Percentiles rank a stretch among this genome's conserved stretches.
phyloP scores from a whole-genome alignment of 495 filamentous ascomycete genomes.

The Rhypophila decipiens region DNA sequence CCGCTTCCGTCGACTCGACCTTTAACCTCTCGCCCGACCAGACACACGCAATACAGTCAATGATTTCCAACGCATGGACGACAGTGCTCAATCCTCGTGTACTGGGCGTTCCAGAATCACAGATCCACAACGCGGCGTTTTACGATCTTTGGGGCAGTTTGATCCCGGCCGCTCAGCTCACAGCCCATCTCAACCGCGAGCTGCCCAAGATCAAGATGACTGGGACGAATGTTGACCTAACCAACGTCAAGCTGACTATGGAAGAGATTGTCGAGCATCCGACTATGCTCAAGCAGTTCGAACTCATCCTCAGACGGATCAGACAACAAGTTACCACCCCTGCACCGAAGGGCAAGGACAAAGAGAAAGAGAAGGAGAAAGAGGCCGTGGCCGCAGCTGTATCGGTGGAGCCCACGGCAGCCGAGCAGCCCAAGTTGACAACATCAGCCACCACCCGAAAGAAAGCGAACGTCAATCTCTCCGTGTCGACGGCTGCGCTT shows the following conservation, averaged over 20 bases:
- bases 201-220: slow-evolving; percentile 18
- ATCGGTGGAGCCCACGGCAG: slow-evolving; percentile 3
- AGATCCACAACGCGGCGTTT: slow-evolving; percentile 40
- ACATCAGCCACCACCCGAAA: slow-evolving; percentile 5
- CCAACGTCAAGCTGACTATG: slow-evolving; percentile 27
- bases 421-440: slow-evolving; percentile 8
- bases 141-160: slow-evolving; percentile 45
- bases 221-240: slow-evolving; percentile 11
- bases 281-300: slow-evolving; percentile 43
- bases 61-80: slow-evolving; percentile 35
- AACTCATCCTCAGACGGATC: slow-evolving; percentile 37
- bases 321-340: slow-evolving; percentile 14
- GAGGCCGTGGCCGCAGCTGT: no score
- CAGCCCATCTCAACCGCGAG: slow-evolving; percentile 35
- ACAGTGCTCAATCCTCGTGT: slow-evolving; percentile 32
- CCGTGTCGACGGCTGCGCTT: slow-evolving; percentile 12
- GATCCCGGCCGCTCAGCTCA: slow-evolving; percentile 39
- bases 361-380: slow-evolving; percentile 14
- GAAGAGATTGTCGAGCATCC: slow-evolving; percentile 43
- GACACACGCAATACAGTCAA: slow-evolving; percentile 25
- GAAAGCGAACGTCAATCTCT: slow-evolving; percentile 23
- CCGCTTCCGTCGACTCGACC: slow-evolving; percentile 12
- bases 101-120: slow-evolving; percentile 32
- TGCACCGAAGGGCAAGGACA: slow-evolving; percentile 12
- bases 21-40: slow-evolving; percentile 20